phyloP scores from a whole-genome alignment of 2,329 filamentous ascomycete species.

The Phaeomoniella chlamydospora region DNA sequence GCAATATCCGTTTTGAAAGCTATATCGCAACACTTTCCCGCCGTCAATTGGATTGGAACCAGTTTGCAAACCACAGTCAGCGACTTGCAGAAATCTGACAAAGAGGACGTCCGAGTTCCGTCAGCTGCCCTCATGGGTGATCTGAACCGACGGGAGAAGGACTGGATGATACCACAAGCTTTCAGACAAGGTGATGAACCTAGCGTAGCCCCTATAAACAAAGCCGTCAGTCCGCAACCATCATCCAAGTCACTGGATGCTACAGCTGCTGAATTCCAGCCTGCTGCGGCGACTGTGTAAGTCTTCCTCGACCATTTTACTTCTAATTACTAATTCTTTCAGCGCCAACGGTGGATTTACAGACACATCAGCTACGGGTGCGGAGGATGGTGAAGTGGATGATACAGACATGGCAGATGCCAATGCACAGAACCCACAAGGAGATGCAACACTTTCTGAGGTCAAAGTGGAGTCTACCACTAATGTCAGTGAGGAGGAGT shows the following conservation, averaged over 20 bases:
- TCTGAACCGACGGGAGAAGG: constrained; percentile 31
- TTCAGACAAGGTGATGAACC: constrained; percentile 18
- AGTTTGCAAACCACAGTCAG: constrained; percentile 27
- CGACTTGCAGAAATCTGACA: constrained; percentile 25
- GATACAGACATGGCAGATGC: constrained; percentile 27
- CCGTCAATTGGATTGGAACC: constrained; percentile 71
- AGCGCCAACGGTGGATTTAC: constrained; percentile 16
- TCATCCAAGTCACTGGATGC: constrained; percentile 23
- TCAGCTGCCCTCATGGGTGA: constrained; percentile 34
- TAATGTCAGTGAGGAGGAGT: constrained; percentile 7
- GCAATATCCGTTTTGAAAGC: constrained; percentile 79
- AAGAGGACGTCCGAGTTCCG: constrained; percentile 34
- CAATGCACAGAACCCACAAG: constrained; percentile 5
- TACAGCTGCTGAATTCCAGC: constrained; percentile 25
- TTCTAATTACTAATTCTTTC: constrained; percentile 8
- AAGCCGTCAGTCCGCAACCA: constrained; percentile 1
- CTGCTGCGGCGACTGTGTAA: constrained; percentile 18
- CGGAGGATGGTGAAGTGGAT: constrained; percentile 31
- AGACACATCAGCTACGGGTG: constrained; percentile 14
- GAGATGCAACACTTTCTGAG: neutral
- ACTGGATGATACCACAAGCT: constrained; percentile 32
- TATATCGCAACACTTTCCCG: constrained; percentile 70
- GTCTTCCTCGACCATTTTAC: constrained; percentile 11
- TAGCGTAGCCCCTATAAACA: neutral
- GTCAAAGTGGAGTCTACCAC: constrained; percentile 6